Evolutionary conservation across 129 eudicot genomes (phyloP).

Genomic region (Flaveria sonorensis): DNA sequence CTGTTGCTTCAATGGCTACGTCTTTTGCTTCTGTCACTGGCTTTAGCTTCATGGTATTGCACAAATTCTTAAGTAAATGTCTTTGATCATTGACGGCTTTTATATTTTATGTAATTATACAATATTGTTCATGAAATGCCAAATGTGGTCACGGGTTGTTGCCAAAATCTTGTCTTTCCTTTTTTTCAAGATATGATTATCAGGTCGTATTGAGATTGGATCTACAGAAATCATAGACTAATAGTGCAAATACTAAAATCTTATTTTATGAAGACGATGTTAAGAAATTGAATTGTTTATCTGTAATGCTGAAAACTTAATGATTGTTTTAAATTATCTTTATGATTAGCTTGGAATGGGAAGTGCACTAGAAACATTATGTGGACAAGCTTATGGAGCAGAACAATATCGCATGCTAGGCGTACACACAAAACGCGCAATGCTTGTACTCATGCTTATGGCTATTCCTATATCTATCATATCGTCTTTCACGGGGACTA

Average conservation of each 20-base stretch:
- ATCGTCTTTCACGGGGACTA: conserved; percentile 32
- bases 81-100: not conserved
- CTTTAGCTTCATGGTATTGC: conserved; percentile 34
- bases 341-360: conserved; percentile 50
- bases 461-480: conserved; percentile 42
- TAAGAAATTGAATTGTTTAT: not conserved
- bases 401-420: conserved; percentile 48
- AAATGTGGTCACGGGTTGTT: conserved; percentile 19
- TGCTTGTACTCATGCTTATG: conserved; percentile 35
- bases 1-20: conserved; percentile 44
- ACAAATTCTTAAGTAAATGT: not conserved
- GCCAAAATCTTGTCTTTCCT: conserved; percentile 2
- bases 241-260: no score
- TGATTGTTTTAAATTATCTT: not conserved
- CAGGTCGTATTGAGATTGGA: not conserved
- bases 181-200: not conserved
- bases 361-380: conserved; percentile 55
- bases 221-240: not conserved
- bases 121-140: conserved; percentile 4
- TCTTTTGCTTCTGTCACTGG: conserved; percentile 43
- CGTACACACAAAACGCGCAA: conserved; percentile 45
- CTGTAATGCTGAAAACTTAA: not conserved
- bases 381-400: conserved; percentile 60
- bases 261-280: not conserved
- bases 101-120: not conserved